Base-by-base conservation (phyloP, 164 flowering plant species). In the Tinospora cordifolia region DNA sequence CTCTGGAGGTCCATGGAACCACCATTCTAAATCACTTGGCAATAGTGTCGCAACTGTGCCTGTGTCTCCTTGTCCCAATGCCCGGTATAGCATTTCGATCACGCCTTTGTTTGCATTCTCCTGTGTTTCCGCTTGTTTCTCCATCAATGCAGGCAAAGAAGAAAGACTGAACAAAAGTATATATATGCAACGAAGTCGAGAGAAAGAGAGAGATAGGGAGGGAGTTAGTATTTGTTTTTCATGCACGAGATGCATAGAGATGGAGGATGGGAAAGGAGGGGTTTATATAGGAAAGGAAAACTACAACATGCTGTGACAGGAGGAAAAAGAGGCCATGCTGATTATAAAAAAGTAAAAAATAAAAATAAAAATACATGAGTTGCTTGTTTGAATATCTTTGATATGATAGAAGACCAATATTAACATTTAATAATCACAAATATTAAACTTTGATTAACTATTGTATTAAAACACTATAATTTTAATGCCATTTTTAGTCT, bases 1-100 rank as follows among this genome's bases (percentile, higher is more conserved):
- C 6, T 68, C 69, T 5, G 88, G 95, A 0, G 97, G 97, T 3
- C 97, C 97, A 62, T 91, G 95, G 77, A 91, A 91, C 97, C 97
- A 89, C 88, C 90, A 91, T 49, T 91, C 97, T 0, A 89, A 79
- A 76, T 91, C 94, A 10, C 63, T 58, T 0, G 87, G 86, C 2
- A 91, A 65, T 7, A 84, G 74, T 0, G 74, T 54, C 2, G 84
- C 72, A n/a, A 83, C 84, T 0, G 64, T 79, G 19, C 49, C 66
- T 0, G 72, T 68, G 41, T 85, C 79, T 0, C 87, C 86, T 0
- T 40, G 7, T 1, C 78, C 68, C 65, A 91, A 46, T 3, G 87
- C 85, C 47, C 67, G 66, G 84, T 91, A 91, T 2, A 91, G 85
- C 15, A 54, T 46, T 25, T 71, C 71, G 4, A 87, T 86, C 0